Percentiles rank a stretch among this genome's conserved stretches.
Evolutionary conservation across 306 rosid genomes (phyloP).

Genomic region (Citrullus mucosospermus): DNA sequence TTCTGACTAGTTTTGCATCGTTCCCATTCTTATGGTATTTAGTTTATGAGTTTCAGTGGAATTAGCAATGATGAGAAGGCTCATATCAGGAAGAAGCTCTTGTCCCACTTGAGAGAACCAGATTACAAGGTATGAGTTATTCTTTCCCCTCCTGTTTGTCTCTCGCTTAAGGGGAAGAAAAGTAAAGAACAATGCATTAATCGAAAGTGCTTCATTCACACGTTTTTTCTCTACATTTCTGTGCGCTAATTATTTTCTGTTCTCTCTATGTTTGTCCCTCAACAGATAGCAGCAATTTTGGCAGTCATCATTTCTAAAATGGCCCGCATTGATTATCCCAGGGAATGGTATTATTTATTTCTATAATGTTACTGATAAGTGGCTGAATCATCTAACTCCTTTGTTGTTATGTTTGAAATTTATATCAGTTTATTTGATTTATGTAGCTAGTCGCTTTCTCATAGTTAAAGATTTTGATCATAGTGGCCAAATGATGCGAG

Average conservation of each 20-base stretch:
- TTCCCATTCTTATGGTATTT: neutral
- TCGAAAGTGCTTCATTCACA: neutral
- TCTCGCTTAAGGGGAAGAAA: neutral
- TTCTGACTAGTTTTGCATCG: neutral
- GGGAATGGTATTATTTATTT: slow-evolving; percentile 59
- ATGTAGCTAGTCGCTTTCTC: neutral
- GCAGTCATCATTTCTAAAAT: slow-evolving; percentile 89
- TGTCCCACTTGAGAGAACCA: slow-evolving; percentile 76
- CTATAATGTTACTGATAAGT: neutral
- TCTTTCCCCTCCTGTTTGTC: slow-evolving; percentile 1
- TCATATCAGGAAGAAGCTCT: slow-evolving; percentile 67
- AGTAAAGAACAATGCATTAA: neutral
- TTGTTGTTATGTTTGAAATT: neutral
- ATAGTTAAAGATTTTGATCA: neutral
- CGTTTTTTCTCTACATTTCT: neutral
- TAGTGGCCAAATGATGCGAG: neutral
- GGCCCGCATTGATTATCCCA: slow-evolving; percentile 91
- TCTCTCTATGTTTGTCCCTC: slow-evolving; percentile 10
- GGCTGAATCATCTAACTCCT: neutral
- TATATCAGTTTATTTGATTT: neutral
- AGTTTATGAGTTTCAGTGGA: slow-evolving; percentile 42
- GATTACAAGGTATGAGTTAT: slow-evolving; percentile 49
- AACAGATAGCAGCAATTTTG: slow-evolving; percentile 78
- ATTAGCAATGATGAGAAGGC: slow-evolving; percentile 76
- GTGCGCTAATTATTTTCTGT: slow-evolving; percentile 15